Base-by-base conservation (phyloP, 108 stramenopile genomes). In the Fragilariopsis cylindrus region DNA sequence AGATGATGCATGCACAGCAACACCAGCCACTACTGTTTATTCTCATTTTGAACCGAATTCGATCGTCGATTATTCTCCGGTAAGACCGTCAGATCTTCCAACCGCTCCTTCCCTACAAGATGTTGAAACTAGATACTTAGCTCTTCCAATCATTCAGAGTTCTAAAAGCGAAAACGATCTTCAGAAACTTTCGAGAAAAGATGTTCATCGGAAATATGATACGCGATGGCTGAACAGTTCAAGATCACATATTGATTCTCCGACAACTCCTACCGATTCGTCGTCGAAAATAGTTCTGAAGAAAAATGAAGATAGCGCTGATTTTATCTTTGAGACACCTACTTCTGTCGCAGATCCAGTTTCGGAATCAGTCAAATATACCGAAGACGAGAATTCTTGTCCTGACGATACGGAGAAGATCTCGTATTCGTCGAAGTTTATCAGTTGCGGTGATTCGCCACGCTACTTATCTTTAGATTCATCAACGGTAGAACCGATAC, bases 21-120 rank as follows among this genome's bases (percentile, higher is more conserved):
- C 65, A 6, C 65, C 65, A 7, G 55, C 55, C 7, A n/a, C 44
- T 58, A 6, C 3, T 58, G 41, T 16, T 21, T 53, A 71, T 44
- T 21, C 8, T 71, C 56, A 57, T 7, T 55, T 58, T 58, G 53
- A 71, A 56, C 44, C 54, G 42, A 57, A 46, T 18, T 71, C 71
- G 5, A 71, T 71, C 46, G 71, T 71, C n/a, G 57, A 56, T 4
- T 54, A 50, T 58, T 13, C 57, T 39, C 7, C 53, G 19, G 65
- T 30, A 11, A 13, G 43, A 15, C 50, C 48, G 7, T 18, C 7
- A 11, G 49, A 9, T 12, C 15, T 48, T 8, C 8, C 18, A 6
- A 18, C n/a, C 19, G 12, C n/a, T 21, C 52, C 49, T 3, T 57
- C 55, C 45, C 19, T 71, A 6, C 39, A 21, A 43, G 39, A 71